Evolutionary conservation across 176 grass and related monocot genomes (phyloP).

Genomic region (Carex myosuroides): DNA sequence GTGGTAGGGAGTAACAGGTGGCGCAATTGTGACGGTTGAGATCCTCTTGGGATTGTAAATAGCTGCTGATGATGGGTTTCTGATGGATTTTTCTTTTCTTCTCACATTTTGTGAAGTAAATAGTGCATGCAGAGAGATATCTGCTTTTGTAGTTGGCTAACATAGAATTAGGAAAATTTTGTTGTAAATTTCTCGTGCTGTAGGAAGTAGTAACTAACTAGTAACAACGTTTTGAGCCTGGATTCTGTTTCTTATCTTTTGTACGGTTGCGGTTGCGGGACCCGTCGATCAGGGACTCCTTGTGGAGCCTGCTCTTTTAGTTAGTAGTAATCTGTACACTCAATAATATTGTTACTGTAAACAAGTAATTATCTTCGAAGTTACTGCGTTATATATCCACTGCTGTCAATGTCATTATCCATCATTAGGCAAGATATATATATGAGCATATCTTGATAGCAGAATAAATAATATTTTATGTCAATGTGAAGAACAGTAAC

Average conservation of each 20-base stretch:
- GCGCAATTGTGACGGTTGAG: background rate
- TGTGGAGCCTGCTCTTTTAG: background rate
- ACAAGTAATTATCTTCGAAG: background rate
- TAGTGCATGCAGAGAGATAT: background rate
- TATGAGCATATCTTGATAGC: too few relatives aligned
- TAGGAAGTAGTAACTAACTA: background rate
- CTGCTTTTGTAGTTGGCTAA: slow-evolving; percentile 4
- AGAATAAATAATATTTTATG: background rate
- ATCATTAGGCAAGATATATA: background rate
- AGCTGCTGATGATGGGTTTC: background rate
- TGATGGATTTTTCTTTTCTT: slow-evolving; percentile 2
- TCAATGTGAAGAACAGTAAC: background rate
- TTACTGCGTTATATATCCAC: background rate
- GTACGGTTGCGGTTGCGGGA: background rate
- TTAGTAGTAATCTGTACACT: background rate
- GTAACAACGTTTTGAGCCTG: background rate
- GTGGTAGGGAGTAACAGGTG: slow-evolving; percentile 21
- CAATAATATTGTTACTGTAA: background rate
- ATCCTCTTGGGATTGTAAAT: background rate
- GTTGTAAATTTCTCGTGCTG: background rate
- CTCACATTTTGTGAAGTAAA: background rate
- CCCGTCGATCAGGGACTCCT: background rate
- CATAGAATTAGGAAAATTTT: slow-evolving; percentile 7
- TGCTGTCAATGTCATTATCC: background rate
- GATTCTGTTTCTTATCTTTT: background rate